These are phyloP conservation scores for Firmiana major DNA, from an alignment of 345 rosid species.

Conservation along the genomic window DNA sequence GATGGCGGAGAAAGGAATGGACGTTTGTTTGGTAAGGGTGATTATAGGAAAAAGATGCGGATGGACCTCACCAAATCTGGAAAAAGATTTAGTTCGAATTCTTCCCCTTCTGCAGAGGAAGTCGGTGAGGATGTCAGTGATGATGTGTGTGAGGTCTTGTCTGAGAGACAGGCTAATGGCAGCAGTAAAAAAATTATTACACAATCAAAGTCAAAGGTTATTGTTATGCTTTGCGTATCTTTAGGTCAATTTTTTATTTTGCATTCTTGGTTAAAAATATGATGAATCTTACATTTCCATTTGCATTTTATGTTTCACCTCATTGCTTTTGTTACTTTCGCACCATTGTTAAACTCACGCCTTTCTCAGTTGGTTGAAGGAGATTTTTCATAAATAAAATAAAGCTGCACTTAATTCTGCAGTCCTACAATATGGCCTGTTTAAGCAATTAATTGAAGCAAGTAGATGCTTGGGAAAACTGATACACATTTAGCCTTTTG, in stretches of 20 bases:
- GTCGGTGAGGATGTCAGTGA: conserved; percentile 23
- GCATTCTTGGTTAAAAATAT: not conserved
- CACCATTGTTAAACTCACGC: not conserved
- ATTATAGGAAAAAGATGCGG: conserved; percentile 16
- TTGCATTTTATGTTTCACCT: not conserved
- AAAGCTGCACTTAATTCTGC: not conserved
- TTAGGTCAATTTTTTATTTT: not conserved
- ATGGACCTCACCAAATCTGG: conserved; percentile 23
- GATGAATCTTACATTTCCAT: not conserved
- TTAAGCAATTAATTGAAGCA: not conserved
- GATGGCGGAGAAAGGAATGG: conserved; percentile 18
- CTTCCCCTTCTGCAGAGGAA: conserved; percentile 19
- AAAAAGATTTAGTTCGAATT: conserved; percentile 22
- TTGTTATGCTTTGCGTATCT: not conserved
- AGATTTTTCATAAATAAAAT: conserved; percentile 2
- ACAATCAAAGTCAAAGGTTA: conserved; percentile 34
- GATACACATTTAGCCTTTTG: too few relatives aligned
- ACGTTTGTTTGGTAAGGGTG: conserved; percentile 27
- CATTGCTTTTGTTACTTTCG: not conserved
- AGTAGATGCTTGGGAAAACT: not conserved
- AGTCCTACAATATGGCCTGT: not conserved
- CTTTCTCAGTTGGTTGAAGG: not conserved
- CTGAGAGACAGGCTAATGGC: conserved; percentile 22
- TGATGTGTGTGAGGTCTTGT: conserved; percentile 21
- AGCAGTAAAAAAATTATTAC: conserved; percentile 18